Conservation (phyloP, 192 early-diverging fungal species). For the Podila epigama region DNA sequence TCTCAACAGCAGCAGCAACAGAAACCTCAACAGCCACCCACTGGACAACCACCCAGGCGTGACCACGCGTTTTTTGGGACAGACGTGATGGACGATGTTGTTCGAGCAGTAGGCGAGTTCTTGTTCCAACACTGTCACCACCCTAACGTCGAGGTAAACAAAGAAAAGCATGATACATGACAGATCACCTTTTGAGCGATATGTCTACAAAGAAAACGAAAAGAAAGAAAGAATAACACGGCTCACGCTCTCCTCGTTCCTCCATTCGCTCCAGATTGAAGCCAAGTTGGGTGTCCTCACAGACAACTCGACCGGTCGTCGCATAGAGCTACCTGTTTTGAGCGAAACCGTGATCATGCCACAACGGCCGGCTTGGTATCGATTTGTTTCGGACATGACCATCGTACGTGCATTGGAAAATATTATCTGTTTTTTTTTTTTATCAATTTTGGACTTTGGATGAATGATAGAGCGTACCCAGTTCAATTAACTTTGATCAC, state of each 20-base stretch:
- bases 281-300: slow-evolving; percentile 88
- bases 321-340: slow-evolving; percentile 75
- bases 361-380: slow-evolving; percentile 29
- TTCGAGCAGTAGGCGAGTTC: slow-evolving; percentile 69
- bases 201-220: background rate
- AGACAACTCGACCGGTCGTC: slow-evolving; percentile 65
- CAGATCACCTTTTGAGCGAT: background rate
- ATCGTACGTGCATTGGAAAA: slow-evolving; percentile 32
- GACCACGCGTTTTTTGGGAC: slow-evolving; percentile 71
- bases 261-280: slow-evolving; percentile 73
- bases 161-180: background rate
- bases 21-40: too few species aligned
- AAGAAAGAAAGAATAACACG: background rate
- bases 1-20: slow-evolving; percentile 11
- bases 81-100: slow-evolving; percentile 68
- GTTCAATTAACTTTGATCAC: too few species aligned
- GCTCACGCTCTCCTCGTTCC: background rate
- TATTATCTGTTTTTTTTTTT: background rate
- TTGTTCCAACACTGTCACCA: slow-evolving; percentile 61
- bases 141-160: slow-evolving; percentile 59
- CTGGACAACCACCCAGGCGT: slow-evolving; percentile 2
- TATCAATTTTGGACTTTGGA: background rate
- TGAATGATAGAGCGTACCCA: too few species aligned
- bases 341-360: slow-evolving; percentile 55
- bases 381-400: slow-evolving; percentile 90